Evolutionary conservation across 202 grass and related monocot species (phyloP).

Genomic region (Digitaria exilis): DNA sequence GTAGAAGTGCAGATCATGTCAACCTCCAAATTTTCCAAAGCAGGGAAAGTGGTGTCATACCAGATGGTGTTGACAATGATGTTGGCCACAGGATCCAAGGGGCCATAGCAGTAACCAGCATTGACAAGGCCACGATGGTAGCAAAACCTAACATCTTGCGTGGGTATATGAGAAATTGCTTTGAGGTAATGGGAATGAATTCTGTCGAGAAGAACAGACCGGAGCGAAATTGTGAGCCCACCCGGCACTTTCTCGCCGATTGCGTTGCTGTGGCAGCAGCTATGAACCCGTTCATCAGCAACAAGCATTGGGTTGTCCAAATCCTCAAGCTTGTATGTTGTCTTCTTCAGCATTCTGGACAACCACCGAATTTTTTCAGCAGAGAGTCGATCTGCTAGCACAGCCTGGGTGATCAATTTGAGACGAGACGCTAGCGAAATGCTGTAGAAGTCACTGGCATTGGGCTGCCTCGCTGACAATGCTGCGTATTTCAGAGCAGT

Average conservation of each 20-base stretch:
- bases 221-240: background rate
- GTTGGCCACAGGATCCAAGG: background rate
- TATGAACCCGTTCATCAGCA: background rate
- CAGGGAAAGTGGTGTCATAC: background rate
- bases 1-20: background rate
- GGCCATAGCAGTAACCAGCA: background rate
- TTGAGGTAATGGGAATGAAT: background rate
- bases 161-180: background rate
- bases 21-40: background rate
- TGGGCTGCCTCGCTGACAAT: background rate
- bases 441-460: background rate
- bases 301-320: background rate
- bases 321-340: background rate
- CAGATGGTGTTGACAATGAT: slow-evolving; percentile 9
- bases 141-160: background rate
- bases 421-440: slow-evolving; percentile 26
- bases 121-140: background rate
- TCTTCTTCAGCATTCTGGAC: background rate
- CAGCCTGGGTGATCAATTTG: background rate
- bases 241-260: background rate
- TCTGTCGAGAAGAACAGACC: background rate
- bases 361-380: background rate
- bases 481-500: background rate
- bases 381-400: background rate
- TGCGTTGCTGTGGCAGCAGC: background rate